Evolutionary conservation across 2,329 filamentous ascomycete genomes (phyloP), one percentile per base, ranked within the genome.

Genomic region (Trichoderma guizhouense): DNA sequence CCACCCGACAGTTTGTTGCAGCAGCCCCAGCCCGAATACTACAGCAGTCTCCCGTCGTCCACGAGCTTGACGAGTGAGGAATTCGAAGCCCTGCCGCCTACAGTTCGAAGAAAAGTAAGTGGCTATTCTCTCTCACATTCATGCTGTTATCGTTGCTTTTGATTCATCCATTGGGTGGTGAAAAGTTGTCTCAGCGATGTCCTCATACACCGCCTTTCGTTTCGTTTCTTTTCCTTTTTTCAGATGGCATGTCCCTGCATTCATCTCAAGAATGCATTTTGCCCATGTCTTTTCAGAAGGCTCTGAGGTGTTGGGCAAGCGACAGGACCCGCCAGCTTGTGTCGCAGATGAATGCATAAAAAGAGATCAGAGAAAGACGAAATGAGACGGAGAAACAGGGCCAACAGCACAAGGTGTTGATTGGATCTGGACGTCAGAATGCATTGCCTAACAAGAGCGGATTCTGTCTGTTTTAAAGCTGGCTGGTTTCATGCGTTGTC

Each of bases 31-130:
- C 67, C 74, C 15, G 71, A 74, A 30, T 75, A 76, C 60, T 26
- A 24, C 43, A n/a, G 26, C n/a, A 75, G 72, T 66, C 74, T 73
- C n/a, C 73, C 77, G 63, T 77, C 79, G 26, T 77, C 78, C 34
- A 75, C 74, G 62, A 74, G 73, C 26, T 81, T 82, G 74, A 82
- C 82, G 2, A 81, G 75, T 72, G 77, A 81, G 36, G 81, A 83
- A 67, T 88, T 87, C 72, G 85, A 88, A 74, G 83, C 84, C 53
- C 80, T 89, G 12, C 87, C 87, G 24, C 85, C 85, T 28, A 86
- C 86, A 18, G 83, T 89, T 68, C 83, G 86, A 76, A 83, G 87
- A 79, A 89, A 89, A 82, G 87, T 89, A 81, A 83, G 86, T 73
- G 5, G 28, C 36, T 15, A 28, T 30, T 58, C 34, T 64, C 71